Conservation (phyloP, 257 asterid species). For the Anisodus acutangulus region DNA sequence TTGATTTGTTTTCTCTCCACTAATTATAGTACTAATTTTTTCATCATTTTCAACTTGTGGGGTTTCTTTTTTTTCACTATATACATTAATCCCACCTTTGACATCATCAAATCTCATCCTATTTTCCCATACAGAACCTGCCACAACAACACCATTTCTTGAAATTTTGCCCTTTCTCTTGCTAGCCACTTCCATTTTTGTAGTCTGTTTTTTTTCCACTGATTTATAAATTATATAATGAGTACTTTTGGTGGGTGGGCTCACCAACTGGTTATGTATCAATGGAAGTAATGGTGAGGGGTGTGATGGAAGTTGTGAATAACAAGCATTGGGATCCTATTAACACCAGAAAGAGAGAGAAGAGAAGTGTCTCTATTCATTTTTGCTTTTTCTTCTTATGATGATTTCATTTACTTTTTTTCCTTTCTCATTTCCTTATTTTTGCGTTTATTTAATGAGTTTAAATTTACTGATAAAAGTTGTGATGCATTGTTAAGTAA, state of each 20-base stretch:
- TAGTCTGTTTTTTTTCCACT: constrained; percentile 29
- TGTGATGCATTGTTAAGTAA: no score
- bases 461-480: no score
- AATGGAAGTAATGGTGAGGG: constrained; percentile 42
- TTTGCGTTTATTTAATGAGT: not conserved
- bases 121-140: constrained; percentile 91
- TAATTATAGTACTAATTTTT: constrained; percentile 20
- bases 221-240: not conserved
- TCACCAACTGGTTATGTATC: constrained; percentile 38
- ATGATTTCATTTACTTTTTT: not conserved
- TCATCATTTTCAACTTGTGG: constrained; percentile 33
- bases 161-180: constrained; percentile 56
- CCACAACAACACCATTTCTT: constrained; percentile 50
- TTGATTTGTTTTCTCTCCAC: not conserved
- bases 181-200: constrained; percentile 47
- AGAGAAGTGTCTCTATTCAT: constrained; percentile 2
- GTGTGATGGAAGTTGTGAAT: constrained; percentile 45
- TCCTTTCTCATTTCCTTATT: not conserved
- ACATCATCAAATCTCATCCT: constrained; percentile 73
- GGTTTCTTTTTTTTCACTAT: constrained; percentile 38
- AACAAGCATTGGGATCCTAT: constrained; percentile 49
- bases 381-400: not conserved
- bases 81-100: constrained; percentile 75
- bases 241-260: not conserved
- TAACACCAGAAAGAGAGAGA: constrained; percentile 21